These are phyloP conservation scores for Neckera pumila DNA, from an alignment of 225 moss, liverwort and hornwort species.

Conservation along the genomic window DNA sequence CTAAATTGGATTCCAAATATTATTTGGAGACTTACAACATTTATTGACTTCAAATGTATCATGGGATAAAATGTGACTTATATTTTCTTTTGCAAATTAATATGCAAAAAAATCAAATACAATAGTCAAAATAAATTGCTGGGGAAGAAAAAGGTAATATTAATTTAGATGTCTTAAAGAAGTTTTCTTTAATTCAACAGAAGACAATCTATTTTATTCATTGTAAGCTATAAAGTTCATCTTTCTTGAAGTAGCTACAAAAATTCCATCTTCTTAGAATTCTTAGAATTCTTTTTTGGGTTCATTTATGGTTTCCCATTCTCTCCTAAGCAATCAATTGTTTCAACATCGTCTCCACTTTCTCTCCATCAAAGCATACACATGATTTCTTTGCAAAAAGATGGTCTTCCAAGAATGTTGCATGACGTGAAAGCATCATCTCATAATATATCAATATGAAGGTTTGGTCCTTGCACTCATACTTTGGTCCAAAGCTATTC, in stretches of 20 bases:
- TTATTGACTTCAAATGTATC: not conserved
- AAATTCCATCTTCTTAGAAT: not conserved
- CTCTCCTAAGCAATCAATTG: not conserved
- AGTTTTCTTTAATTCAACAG: not conserved
- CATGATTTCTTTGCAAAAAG: not conserved
- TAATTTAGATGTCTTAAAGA: not conserved
- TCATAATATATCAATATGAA: not conserved
- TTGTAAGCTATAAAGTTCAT: not conserved
- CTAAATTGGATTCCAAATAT: not conserved
- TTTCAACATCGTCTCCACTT: not conserved
- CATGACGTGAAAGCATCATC: not conserved
- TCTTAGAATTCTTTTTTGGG: not conserved
- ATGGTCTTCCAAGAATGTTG: not conserved
- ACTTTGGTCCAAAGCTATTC: not conserved
- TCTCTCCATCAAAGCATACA: not conserved
- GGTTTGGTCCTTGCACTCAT: not conserved
- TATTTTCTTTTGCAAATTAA: not conserved
- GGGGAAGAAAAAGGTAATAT: rapidly evolving
- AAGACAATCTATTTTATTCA: not conserved
- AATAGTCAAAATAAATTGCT: not conserved
- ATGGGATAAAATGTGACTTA: no score
- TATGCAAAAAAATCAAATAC: not conserved
- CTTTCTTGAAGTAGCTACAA: not conserved
- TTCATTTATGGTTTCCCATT: not conserved
- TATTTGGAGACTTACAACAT: not conserved